These are phyloP conservation scores for Botrytis cinerea DNA, from an alignment of 2,329 filamentous ascomycete genomes.

Conservation along the genomic window DNA sequence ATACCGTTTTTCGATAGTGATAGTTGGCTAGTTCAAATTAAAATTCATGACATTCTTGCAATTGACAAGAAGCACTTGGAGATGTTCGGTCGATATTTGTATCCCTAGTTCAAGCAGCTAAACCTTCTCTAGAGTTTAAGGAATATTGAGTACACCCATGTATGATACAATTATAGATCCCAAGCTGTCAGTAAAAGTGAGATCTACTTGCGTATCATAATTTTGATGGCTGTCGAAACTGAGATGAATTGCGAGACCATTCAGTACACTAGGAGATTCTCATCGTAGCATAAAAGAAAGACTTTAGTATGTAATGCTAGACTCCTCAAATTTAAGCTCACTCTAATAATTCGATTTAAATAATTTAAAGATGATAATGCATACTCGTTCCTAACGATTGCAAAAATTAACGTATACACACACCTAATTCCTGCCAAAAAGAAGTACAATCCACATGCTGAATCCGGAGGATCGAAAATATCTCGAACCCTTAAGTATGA, in stretches of 20 bases:
- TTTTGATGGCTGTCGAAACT: background rate
- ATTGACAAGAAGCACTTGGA: no score
- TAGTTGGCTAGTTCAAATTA: no score
- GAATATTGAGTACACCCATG: background rate
- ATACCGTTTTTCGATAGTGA: no score
- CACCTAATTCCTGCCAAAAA: background rate
- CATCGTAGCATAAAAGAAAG: background rate
- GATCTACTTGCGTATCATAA: background rate
- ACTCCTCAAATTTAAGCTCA: background rate
- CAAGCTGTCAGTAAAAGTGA: background rate
- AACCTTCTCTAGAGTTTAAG: accelerated
- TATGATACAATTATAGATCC: background rate
- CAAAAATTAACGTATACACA: background rate
- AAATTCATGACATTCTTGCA: no score
- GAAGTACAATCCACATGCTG: background rate
- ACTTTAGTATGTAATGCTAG: background rate
- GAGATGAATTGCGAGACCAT: background rate
- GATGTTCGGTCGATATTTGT: no score
- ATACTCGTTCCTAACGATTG: background rate
- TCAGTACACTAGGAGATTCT: background rate
- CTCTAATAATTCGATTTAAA: background rate
- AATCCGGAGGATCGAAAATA: background rate
- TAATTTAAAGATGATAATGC: background rate
- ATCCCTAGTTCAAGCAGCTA: background rate
- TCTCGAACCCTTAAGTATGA: background rate